Conservation (phyloP, 371 early-diverging fungal species). For the Blakeslea trispora region DNA sequence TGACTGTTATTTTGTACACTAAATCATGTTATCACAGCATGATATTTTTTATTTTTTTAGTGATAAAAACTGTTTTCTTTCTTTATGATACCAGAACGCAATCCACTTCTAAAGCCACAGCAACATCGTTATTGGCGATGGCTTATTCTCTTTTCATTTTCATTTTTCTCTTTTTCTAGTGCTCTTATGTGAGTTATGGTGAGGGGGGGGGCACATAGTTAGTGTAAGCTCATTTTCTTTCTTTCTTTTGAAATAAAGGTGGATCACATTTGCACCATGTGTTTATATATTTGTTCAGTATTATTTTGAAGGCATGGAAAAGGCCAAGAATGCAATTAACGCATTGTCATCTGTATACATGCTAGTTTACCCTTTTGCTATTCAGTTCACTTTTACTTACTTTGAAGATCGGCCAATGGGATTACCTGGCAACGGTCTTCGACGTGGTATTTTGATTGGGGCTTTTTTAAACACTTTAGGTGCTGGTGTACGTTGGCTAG, state of each 20-base stretch:
- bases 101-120: conserved; percentile 10
- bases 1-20: too few relatives aligned
- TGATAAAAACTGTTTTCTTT: conserved; percentile 1
- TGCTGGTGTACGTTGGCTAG: conserved; percentile 45
- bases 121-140: conserved; percentile 34
- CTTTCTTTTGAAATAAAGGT: conserved; percentile 21
- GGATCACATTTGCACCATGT: conserved; percentile 62
- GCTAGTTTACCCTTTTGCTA: conserved; percentile 51
- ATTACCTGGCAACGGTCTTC: conserved; percentile 41
- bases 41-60: too few relatives aligned
- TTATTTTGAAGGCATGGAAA: conserved; percentile 33
- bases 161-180: conserved; percentile 44
- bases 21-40: neutral
- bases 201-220: neutral
- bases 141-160: conserved; percentile 47
- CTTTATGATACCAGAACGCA: conserved; percentile 10
- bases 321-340: conserved; percentile 48
- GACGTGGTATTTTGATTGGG: conserved; percentile 48
- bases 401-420: conserved; percentile 36
- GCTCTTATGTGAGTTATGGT: conserved; percentile 34
- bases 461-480: conserved; percentile 46
- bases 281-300: conserved; percentile 51
- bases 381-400: conserved; percentile 45
- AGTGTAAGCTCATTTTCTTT: too few relatives aligned
- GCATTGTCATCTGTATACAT: conserved; percentile 50